A percentile compares a stretch with the other conserved stretches of the same genome.
Conservation (phyloP, 768 basidiomycete genomes). For the Mycena amicta region DNA sequence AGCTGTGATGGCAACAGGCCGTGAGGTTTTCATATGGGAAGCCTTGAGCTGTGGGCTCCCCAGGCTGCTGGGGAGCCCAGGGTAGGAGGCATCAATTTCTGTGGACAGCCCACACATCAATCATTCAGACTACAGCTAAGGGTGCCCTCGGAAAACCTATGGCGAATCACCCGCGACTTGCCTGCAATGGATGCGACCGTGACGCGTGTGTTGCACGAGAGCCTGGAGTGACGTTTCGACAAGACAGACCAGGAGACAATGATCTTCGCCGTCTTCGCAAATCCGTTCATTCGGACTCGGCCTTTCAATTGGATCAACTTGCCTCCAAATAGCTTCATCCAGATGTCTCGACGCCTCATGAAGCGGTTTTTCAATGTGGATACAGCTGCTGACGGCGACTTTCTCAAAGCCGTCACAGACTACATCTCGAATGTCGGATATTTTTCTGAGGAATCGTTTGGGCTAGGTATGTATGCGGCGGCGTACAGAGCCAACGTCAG, state of each 20-base stretch:
- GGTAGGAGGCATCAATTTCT: too few relatives aligned
- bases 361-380: slow-evolving; percentile 10
- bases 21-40: too few relatives aligned
- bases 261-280: slow-evolving; percentile 36
- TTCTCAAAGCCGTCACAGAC: slow-evolving; percentile 12
- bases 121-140: too few relatives aligned
- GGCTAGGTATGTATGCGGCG: slow-evolving; percentile 2
- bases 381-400: slow-evolving; percentile 1
- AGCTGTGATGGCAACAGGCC: too few relatives aligned
- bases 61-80: too few relatives aligned
- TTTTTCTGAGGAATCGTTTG: slow-evolving; percentile 13
- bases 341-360: slow-evolving; percentile 13
- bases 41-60: too few relatives aligned
- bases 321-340: slow-evolving; percentile 4
- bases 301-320: slow-evolving; percentile 13
- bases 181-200: slow-evolving; percentile 11
- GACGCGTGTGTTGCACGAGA: slow-evolving; percentile 23
- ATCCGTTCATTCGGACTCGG: slow-evolving; percentile 29
- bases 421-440: slow-evolving; percentile 7
- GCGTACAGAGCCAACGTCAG: slow-evolving; percentile 15
- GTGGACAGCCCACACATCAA: too few relatives aligned
- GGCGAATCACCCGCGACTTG: slow-evolving; percentile 18
- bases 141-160: too few relatives aligned
- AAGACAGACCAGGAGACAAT: slow-evolving; percentile 37
- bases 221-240: slow-evolving; percentile 37